These are phyloP conservation scores for Chlorella sp. DNA, from an alignment of 139 green algal species.

Conservation along the genomic window DNA sequence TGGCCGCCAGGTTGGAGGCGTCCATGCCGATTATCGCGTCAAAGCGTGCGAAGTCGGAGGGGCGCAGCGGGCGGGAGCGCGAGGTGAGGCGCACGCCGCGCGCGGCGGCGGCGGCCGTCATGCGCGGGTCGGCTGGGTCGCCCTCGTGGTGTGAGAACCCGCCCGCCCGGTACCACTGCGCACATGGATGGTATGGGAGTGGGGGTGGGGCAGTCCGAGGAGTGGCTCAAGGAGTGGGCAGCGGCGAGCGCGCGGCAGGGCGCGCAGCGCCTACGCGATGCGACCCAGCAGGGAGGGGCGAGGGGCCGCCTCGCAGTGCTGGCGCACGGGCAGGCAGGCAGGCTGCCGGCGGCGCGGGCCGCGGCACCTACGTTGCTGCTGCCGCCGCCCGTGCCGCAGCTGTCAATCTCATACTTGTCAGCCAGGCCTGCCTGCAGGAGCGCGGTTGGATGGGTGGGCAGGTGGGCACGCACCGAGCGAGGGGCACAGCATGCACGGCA, in stretches of 20 bases:
- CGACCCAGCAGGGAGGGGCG: too few relatives aligned
- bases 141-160: conserved; percentile 90
- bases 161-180: conserved; percentile 34
- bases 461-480: too few relatives aligned
- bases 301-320: too few relatives aligned
- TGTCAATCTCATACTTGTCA: conserved; percentile 86
- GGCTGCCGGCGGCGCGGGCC: too few relatives aligned
- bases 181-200: too few relatives aligned
- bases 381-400: conserved; percentile 89
- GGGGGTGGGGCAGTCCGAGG: too few relatives aligned
- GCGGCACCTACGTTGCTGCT: too few relatives aligned
- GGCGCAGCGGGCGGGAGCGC: conserved; percentile 78
- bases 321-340: too few relatives aligned
- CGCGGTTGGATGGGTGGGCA: too few relatives aligned
- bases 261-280: too few relatives aligned
- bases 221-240: too few relatives aligned
- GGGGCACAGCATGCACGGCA: background rate
- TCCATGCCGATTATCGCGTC: conserved; percentile 95
- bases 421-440: conserved; percentile 74
- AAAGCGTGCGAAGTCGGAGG: conserved; percentile 81
- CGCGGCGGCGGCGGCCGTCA: conserved; percentile 68
- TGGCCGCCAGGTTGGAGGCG: conserved; percentile 68
- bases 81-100: conserved; percentile 85
- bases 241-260: too few relatives aligned
- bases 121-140: conserved; percentile 78